These are phyloP conservation scores for Blastobotrys americana DNA, from an alignment of 805 yeast species.

Conservation along the genomic window DNA sequence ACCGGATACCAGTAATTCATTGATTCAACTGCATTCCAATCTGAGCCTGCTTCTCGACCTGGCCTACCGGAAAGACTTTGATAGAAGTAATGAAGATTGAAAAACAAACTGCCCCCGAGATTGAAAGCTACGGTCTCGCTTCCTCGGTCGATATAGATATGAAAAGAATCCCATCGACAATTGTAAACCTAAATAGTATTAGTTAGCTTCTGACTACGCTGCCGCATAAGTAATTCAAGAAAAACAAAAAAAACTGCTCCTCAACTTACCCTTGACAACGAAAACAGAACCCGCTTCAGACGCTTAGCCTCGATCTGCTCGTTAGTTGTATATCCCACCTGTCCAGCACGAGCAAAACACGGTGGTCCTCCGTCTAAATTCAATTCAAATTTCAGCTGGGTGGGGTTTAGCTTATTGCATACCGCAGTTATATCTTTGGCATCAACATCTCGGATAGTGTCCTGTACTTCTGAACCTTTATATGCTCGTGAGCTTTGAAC, in stretches of 20 bases:
- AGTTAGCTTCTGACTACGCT: background rate
- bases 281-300: slow-evolving; percentile 14
- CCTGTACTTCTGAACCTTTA: background rate
- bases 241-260: background rate
- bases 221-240: background rate
- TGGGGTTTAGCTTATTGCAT: slow-evolving; percentile 8
- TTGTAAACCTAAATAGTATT: slow-evolving; percentile 18
- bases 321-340: background rate
- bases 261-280: slow-evolving; percentile 10
- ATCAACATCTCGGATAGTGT: slow-evolving; percentile 2
- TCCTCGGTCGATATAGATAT: slow-evolving; percentile 25
- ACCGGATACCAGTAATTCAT: slow-evolving; percentile 34
- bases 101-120: slow-evolving; percentile 31
- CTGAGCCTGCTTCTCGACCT: slow-evolving; percentile 3
- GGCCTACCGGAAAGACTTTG: slow-evolving; percentile 6
- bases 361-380: slow-evolving; percentile 8
- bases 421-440: background rate
- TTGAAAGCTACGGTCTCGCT: slow-evolving; percentile 34
- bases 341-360: slow-evolving; percentile 2
- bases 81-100: slow-evolving; percentile 28
- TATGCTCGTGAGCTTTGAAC: background rate
- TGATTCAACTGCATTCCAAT: slow-evolving; percentile 9
- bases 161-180: slow-evolving; percentile 21
- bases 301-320: slow-evolving; percentile 13
- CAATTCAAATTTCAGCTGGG: slow-evolving; percentile 3